Evolutionary conservation across 1,139 yeast genomes (phyloP).

Genomic region (Debaryomyces nepalensis): DNA sequence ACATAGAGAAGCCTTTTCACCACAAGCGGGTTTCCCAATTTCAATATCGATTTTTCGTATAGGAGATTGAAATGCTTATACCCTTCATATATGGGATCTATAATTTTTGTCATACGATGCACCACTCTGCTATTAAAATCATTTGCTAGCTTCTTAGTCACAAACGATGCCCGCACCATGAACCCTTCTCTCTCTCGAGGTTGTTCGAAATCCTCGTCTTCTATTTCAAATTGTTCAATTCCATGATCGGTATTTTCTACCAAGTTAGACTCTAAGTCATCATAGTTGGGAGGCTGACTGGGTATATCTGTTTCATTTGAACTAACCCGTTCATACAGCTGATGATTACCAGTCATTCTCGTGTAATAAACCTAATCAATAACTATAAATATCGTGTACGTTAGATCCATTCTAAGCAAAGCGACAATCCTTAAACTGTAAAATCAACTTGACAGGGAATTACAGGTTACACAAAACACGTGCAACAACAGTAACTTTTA

Average conservation of each 20-base stretch:
- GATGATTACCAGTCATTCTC: slow-evolving; percentile 8
- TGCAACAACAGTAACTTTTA: slow-evolving; percentile 3
- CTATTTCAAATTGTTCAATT: slow-evolving; percentile 50
- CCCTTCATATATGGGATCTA: slow-evolving; percentile 73
- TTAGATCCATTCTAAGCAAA: slow-evolving; percentile 4
- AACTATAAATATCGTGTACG: background rate
- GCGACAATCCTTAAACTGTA: slow-evolving; percentile 4
- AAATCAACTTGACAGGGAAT: background rate
- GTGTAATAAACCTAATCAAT: background rate
- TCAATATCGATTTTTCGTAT: slow-evolving; percentile 61
- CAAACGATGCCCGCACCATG: slow-evolving; percentile 33
- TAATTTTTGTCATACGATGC: slow-evolving; percentile 56
- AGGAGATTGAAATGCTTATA: slow-evolving; percentile 49
- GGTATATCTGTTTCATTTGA: slow-evolving; percentile 21
- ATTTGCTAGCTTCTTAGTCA: slow-evolving; percentile 38
- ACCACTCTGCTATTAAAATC: slow-evolving; percentile 51
- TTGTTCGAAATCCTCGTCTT: slow-evolving; percentile 30
- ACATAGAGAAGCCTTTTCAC: slow-evolving; percentile 78
- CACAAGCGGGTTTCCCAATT: slow-evolving; percentile 84
- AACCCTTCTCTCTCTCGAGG: slow-evolving; percentile 26
- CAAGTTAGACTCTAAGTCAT: slow-evolving; percentile 21
- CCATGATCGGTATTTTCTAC: slow-evolving; percentile 13
- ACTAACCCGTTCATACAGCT: slow-evolving; percentile 14
- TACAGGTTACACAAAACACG: slow-evolving; percentile 7
- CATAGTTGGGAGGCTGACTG: slow-evolving; percentile 38